Percentiles rank a stretch among this genome's conserved stretches.
phyloP scores from a whole-genome alignment of 2,329 filamentous ascomycete genomes.

The Pyrenophora graminea region DNA sequence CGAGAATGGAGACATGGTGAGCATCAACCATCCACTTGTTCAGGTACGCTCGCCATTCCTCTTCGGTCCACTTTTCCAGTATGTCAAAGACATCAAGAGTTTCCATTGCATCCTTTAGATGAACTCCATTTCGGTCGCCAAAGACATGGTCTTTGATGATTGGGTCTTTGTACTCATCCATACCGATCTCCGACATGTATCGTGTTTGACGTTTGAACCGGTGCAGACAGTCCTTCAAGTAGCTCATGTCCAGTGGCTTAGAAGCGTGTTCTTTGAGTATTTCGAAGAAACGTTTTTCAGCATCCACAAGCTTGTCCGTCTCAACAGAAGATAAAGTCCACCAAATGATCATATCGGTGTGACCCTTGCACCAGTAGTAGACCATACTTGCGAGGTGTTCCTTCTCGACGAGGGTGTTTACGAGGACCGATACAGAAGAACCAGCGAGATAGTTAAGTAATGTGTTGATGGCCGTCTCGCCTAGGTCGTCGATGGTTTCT shows the following conservation, averaged over 20 bases:
- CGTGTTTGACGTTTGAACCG: constrained; percentile 81
- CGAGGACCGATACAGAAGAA: constrained; percentile 88
- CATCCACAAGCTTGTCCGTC: constrained; percentile 79
- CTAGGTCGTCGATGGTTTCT: constrained; percentile 67
- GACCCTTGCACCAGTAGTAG: constrained; percentile 75
- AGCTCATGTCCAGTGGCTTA: constrained; percentile 84
- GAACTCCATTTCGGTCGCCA: constrained; percentile 76
- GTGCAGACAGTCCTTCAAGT: constrained; percentile 84
- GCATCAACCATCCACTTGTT: constrained; percentile 84
- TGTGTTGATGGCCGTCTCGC: constrained; percentile 73
- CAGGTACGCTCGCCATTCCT: constrained; percentile 81
- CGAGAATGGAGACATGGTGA: constrained; percentile 84
- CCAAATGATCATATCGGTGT: constrained; percentile 82
- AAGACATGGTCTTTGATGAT: constrained; percentile 94
- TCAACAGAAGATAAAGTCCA: constrained; percentile 85
- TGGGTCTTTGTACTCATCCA: constrained; percentile 78
- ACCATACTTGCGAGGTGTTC: constrained; percentile 90
- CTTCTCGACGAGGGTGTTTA: constrained; percentile 89
- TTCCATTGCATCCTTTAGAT: constrained; percentile 48
- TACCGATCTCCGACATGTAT: constrained; percentile 79
- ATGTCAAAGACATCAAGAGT: constrained; percentile 62
- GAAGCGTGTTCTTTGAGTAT: constrained; percentile 79
- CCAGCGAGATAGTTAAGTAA: constrained; percentile 86
- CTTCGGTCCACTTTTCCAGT: constrained; percentile 78
- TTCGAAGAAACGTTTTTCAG: constrained; percentile 83